Conservation (phyloP, 2,329 filamentous ascomycete species). For the Exophiala xenobiotica region DNA sequence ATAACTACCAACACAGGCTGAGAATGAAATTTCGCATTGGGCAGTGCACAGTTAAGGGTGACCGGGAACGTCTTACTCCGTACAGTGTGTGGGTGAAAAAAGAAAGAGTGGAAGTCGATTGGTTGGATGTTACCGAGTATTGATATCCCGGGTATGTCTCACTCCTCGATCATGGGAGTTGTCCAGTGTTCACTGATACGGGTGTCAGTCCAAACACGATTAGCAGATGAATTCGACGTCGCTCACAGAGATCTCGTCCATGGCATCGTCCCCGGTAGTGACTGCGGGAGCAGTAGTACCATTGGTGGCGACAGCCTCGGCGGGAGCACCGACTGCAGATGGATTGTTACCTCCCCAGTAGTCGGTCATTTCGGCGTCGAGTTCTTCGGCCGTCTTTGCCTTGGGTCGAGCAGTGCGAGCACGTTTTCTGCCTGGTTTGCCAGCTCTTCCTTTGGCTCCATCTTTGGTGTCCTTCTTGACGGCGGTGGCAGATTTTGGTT, state of each 20-base stretch:
- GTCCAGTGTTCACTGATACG: slow-evolving; percentile 26
- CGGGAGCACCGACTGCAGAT: slow-evolving; percentile 44
- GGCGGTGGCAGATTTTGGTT: slow-evolving; percentile 78
- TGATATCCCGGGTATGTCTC: not conserved
- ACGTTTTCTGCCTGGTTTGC: slow-evolving; percentile 65
- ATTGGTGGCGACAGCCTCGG: slow-evolving; percentile 47
- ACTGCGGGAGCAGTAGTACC: slow-evolving; percentile 49
- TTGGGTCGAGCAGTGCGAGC: slow-evolving; percentile 69
- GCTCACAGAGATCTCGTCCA: slow-evolving; percentile 58
- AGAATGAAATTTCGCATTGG: slow-evolving; percentile 25
- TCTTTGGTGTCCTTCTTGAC: slow-evolving; percentile 62
- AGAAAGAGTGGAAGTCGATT: slow-evolving; percentile 9
- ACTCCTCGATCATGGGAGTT: slow-evolving; percentile 7
- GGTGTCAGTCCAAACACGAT: slow-evolving; percentile 25
- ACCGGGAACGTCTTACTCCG: slow-evolving; percentile 4
- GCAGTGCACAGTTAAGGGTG: too few species aligned
- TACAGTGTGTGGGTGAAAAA: slow-evolving; percentile 11
- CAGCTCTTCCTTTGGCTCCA: slow-evolving; percentile 52
- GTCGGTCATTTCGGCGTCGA: slow-evolving; percentile 96
- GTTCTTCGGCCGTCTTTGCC: slow-evolving; percentile 87
- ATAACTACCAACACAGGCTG: slow-evolving; percentile 20
- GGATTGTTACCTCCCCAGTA: slow-evolving; percentile 67
- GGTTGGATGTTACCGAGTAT: not conserved
- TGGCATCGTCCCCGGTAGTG: slow-evolving; percentile 50
- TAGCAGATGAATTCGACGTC: slow-evolving; percentile 22